Evolutionary conservation across 441 rosid genomes (phyloP), one percentile per base, ranked within the genome.

Genomic region (Capsella rubella): DNA sequence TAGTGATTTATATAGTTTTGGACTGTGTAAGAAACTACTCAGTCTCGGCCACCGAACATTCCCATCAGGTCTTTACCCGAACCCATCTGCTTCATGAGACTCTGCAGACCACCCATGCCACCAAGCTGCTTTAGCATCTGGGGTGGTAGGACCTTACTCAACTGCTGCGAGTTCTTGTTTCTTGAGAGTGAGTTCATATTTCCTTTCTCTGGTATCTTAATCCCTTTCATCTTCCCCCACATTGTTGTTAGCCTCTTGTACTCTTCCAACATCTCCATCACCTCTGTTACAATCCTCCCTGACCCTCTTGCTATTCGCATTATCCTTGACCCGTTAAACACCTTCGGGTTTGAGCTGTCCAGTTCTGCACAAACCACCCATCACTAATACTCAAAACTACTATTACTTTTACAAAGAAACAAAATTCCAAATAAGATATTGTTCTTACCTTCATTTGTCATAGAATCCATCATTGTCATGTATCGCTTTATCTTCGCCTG

Each of bases 401-500:
- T 1, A 47, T 14, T 27, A 72, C 28, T 15, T 37, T 5, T 37
- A 16, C 32, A 25, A 34, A 34, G 15, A 59, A 1, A 39, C n/a
- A 12, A 39, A 2, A 9, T 39, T 51, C 50, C 51, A 57, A 34
- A 39, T 3, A 47, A 67, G 6, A 13, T 2, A 18, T 43, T 67
- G 4, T 13, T 34, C 84, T 82, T 51, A 73, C 97, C 96, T 79
- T 90, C 90, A 72, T 90, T 86, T 27, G 98, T 95, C 99, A 92
- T 90, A 5, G 99, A 95, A 77, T 95, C 98, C 98, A 93, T 95
- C 90, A 93, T 89, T 60, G 95, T 90, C 97, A 95, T 91, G 85
- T 90, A 93, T 13, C 90, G 84, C 79, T 95, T 95, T 39, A 93
- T 82, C 84, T 91, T 93, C 13, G 88, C 92, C 76, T 87, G 92